Percentiles rank a stretch among this genome's conserved stretches.
phyloP scores from a whole-genome alignment of 768 basidiomycete species.

The Boletus subparvulus region DNA sequence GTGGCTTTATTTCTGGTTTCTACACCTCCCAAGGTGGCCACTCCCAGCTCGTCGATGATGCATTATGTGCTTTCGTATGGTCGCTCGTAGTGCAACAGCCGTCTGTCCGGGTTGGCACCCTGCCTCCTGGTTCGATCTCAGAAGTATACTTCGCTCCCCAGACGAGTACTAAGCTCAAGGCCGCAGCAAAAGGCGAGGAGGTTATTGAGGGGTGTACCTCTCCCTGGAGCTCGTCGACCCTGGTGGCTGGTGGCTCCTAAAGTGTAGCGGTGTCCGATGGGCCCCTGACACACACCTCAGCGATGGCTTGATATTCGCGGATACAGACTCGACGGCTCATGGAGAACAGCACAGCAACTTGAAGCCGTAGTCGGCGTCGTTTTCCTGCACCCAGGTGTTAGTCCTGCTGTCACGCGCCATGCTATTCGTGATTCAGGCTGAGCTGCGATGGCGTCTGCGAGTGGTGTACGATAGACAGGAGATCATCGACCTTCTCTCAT shows the following conservation, averaged over 20 bases:
- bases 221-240: slow-evolving; percentile 47
- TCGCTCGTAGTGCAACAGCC: slow-evolving; percentile 73
- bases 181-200: slow-evolving; percentile 55
- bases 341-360: slow-evolving; percentile 63
- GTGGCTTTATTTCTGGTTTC: slow-evolving; percentile 67
- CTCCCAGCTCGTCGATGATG: slow-evolving; percentile 66
- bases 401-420: slow-evolving; percentile 15
- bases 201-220: slow-evolving; percentile 40
- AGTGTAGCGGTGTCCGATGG: slow-evolving; percentile 50
- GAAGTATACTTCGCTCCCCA: slow-evolving; percentile 83
- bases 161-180: slow-evolving; percentile 63
- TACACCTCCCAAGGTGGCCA: slow-evolving; percentile 44
- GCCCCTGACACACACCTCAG: slow-evolving; percentile 55
- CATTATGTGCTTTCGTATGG: slow-evolving; percentile 81
- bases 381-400: slow-evolving; percentile 69
- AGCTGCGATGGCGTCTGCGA: slow-evolving; percentile 70
- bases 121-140: slow-evolving; percentile 55
- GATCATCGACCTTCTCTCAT: slow-evolving; percentile 57
- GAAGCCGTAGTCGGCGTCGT: slow-evolving; percentile 62
- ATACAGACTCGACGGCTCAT: slow-evolving; percentile 54
- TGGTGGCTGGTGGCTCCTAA: slow-evolving; percentile 62
- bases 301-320: slow-evolving; percentile 78
- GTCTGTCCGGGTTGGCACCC: slow-evolving; percentile 70
- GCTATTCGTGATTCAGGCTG: slow-evolving; percentile 43
- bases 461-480: slow-evolving; percentile 77